Percentiles rank a stretch among this genome's conserved stretches.
phyloP scores from a whole-genome alignment of 2,329 filamentous ascomycete species.

The Niveomyces coronatus region DNA sequence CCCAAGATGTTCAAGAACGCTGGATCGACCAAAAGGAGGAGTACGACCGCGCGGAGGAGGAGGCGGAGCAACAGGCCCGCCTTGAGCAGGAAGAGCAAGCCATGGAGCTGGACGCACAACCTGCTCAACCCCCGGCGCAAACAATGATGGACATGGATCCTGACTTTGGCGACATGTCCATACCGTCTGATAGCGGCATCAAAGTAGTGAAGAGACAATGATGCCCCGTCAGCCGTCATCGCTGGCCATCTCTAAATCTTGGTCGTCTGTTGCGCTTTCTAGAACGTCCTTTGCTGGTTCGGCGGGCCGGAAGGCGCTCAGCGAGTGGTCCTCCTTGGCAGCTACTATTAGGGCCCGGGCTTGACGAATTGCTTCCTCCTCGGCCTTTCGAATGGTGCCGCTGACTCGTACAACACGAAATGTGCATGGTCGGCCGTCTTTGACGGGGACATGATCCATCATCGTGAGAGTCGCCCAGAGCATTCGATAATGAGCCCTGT shows the following conservation, averaged over 20 bases:
- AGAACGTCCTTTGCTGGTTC: conserved; percentile 13
- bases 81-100: conserved; percentile 25
- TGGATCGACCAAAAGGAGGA: conserved; percentile 89
- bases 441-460: conserved; percentile 57
- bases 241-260: conserved; percentile 35
- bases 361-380: conserved; percentile 77
- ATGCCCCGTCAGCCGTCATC: conserved; percentile 34
- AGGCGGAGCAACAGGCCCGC: conserved; percentile 64
- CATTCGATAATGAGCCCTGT: conserved; percentile 71
- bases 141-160: conserved; percentile 26
- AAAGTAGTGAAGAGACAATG: conserved; percentile 60
- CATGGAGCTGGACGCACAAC: conserved; percentile 23
- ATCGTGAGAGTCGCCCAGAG: conserved; percentile 86
- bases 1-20: conserved; percentile 84
- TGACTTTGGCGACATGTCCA: conserved; percentile 41
- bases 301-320: conserved; percentile 6
- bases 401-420: conserved; percentile 80
- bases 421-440: conserved; percentile 55
- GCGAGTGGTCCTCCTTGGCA: conserved; percentile 40
- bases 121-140: conserved; percentile 15
- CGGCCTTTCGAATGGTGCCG: conserved; percentile 85
- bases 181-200: conserved; percentile 53
- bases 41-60: conserved; percentile 70
- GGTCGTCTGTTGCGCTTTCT: conserved; percentile 26
- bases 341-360: conserved; percentile 62